Percentiles rank a stretch among this genome's conserved stretches.
phyloP scores from a whole-genome alignment of 2,329 filamentous ascomycete genomes.

The Ophiostoma ulmi region DNA sequence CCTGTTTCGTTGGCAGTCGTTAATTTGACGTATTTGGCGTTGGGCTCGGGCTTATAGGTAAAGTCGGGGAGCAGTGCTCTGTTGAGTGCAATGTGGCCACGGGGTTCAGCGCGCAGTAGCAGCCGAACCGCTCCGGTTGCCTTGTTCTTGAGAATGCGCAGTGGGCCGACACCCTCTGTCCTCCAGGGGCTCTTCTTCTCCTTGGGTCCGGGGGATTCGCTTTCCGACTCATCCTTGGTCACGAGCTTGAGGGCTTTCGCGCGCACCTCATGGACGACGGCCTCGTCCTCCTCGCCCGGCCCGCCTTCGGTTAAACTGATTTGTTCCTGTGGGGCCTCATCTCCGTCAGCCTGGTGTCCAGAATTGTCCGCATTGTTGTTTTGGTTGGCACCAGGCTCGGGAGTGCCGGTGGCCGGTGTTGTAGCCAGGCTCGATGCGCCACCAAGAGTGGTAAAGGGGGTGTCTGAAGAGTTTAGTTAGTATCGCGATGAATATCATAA shows the following conservation, averaged over 20 bases:
- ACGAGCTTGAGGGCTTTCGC: conserved; percentile 64
- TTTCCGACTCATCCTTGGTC: conserved; percentile 41
- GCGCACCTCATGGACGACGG: conserved; percentile 62
- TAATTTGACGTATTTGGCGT: conserved; percentile 56
- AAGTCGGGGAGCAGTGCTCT: conserved; percentile 57
- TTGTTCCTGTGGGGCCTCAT: conserved; percentile 59
- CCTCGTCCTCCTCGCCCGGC: conserved; percentile 68
- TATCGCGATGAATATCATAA: background rate
- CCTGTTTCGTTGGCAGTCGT: conserved; percentile 54
- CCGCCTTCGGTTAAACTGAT: conserved; percentile 63
- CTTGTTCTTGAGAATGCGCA: conserved; percentile 70
- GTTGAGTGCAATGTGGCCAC: conserved; percentile 70
- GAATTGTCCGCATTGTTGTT: conserved; percentile 40
- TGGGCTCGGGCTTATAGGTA: conserved; percentile 54
- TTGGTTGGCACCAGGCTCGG: conserved; percentile 49
- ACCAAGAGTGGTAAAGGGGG: conserved; percentile 49
- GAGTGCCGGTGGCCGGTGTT: conserved; percentile 54
- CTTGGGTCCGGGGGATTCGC: conserved; percentile 40
- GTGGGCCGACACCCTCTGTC: conserved; percentile 63
- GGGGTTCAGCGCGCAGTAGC: conserved; percentile 68
- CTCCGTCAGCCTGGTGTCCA: conserved; percentile 47
- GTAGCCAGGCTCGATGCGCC: conserved; percentile 57
- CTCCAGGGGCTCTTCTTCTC: conserved; percentile 57
- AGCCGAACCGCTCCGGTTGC: conserved; percentile 61
- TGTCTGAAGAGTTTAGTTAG: conserved; percentile 39